These are phyloP conservation scores for Aplosporella prunicola DNA, from an alignment of 2,329 filamentous ascomycete species.

Conservation along the genomic window DNA sequence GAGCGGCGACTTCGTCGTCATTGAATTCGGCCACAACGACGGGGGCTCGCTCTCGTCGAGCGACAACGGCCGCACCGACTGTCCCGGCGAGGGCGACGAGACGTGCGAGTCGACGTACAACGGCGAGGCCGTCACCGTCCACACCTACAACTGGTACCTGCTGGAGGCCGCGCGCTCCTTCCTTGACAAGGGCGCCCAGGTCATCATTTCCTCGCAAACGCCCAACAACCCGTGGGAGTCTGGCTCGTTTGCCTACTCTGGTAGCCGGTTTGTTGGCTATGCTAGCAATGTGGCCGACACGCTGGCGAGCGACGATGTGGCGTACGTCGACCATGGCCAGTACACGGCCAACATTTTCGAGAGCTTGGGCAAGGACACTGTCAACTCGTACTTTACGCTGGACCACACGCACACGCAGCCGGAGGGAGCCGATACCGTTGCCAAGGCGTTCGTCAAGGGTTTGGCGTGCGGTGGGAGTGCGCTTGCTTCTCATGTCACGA, in stretches of 20 bases:
- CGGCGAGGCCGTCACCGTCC: constrained; percentile 45
- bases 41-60: constrained; percentile 45
- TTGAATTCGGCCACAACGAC: constrained; percentile 67
- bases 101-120: constrained; percentile 46
- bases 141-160: constrained; percentile 53
- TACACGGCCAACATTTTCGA: constrained; percentile 48
- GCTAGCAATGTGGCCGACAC: constrained; percentile 37
- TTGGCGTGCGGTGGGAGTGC: constrained; percentile 41
- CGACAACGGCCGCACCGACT: constrained; percentile 56
- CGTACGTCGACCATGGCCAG: constrained; percentile 51
- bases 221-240: constrained; percentile 56
- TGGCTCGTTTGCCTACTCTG: constrained; percentile 40
- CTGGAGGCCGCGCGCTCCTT: constrained; percentile 47
- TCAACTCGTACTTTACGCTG: constrained; percentile 46
- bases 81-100: constrained; percentile 44
- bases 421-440: constrained; percentile 46
- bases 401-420: constrained; percentile 56
- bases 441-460: constrained; percentile 51
- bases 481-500: constrained; percentile 32
- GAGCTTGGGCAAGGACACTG: constrained; percentile 39
- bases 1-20: constrained; percentile 55
- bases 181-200: constrained; percentile 46
- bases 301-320: constrained; percentile 35
- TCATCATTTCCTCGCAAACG: constrained; percentile 50
- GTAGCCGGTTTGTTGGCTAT: constrained; percentile 49